Evolutionary conservation across 2,329 filamentous ascomycete species (phyloP), one percentile per base, ranked within the genome.

Genomic region (Chalaropsis thielavioides): DNA sequence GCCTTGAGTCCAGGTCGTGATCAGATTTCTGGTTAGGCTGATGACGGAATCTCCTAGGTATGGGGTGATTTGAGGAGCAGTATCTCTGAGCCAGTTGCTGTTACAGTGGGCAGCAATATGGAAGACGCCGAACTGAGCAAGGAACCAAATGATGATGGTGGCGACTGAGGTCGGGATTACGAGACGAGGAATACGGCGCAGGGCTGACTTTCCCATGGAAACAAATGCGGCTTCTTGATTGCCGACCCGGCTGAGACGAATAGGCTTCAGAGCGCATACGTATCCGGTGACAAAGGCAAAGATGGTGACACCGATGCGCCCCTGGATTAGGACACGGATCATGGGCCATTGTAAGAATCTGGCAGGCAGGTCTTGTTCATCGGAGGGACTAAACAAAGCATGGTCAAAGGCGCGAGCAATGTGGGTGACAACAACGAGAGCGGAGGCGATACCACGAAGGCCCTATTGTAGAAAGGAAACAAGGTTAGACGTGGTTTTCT

Each of bases 231-330:
- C 76, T 51, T 81, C 77, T 65, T 78, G 77, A 69, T 81, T 78
- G 62, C 81, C 82, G 40, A 79, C 74, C 63, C 80, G 78, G 70
- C 76, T 80, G 62, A 81, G 78, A 64, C 78, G 77, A 67, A 86
- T 78, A 17, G 83, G 81, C 70, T 85, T 84, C 63, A 85, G 76
- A 2, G 81, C 80, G 73, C 84, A 85, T 62, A 85, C 83, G 69
- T 84, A 86, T 65, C 83, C 83, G 24, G 83, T 83, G 46, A 86
- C 82, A 59, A 87, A 77, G 70, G 85, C 80, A 73, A 87, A 87
- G 68, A 87, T 83, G 15, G 83, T 80, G 1, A 87, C 85, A 72
- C 84, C 85, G 58, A 83, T 81, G 17, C 85, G 79, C 24, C 85
- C 83, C 70, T 84, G 82, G 61, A 80, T 76, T 46, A 81, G 75